A percentile compares a stretch with the other conserved stretches of the same genome.
phyloP scores from a whole-genome alignment of 2,329 filamentous ascomycete genomes.

The Ilyonectria destructans region DNA sequence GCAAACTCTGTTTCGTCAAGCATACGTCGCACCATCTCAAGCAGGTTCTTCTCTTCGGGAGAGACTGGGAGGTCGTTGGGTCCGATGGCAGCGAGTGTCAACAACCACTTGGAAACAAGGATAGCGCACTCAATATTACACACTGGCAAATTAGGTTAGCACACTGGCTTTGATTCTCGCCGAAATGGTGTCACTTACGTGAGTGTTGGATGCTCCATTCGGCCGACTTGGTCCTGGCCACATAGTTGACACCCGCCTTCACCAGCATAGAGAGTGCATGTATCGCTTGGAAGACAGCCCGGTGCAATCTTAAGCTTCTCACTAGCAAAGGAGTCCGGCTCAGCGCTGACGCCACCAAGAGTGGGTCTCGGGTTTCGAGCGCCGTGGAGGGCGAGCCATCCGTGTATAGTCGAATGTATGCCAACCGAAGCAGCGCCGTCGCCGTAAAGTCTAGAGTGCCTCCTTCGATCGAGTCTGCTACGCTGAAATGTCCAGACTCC shows the following conservation, averaged over 20 bases:
- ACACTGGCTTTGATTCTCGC: not conserved
- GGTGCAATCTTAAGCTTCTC: slow-evolving; percentile 72
- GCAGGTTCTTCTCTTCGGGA: slow-evolving; percentile 68
- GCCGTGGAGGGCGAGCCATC: slow-evolving; percentile 75
- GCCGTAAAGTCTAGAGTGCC: slow-evolving; percentile 79
- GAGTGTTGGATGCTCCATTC: slow-evolving; percentile 78
- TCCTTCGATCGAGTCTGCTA: slow-evolving; percentile 67
- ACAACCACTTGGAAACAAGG: slow-evolving; percentile 73
- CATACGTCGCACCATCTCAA: slow-evolving; percentile 72
- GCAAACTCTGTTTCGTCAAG: slow-evolving; percentile 76
- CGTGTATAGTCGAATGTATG: slow-evolving; percentile 77
- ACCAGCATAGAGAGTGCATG: slow-evolving; percentile 79
- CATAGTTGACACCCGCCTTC: slow-evolving; percentile 75
- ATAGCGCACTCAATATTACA: slow-evolving; percentile 76
- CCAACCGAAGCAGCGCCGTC: slow-evolving; percentile 72
- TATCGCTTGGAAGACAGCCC: slow-evolving; percentile 78
- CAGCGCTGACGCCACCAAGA: slow-evolving; percentile 74
- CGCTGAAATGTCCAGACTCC: slow-evolving; percentile 63
- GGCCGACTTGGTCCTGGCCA: slow-evolving; percentile 73
- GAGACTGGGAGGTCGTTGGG: slow-evolving; percentile 66
- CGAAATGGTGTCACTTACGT: slow-evolving; percentile 58
- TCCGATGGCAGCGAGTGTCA: slow-evolving; percentile 69
- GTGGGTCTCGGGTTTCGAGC: slow-evolving; percentile 77
- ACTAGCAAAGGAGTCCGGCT: slow-evolving; percentile 72
- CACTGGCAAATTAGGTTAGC: slow-evolving; percentile 55